Base-by-base conservation (phyloP, 306 rosid species). In the Styphnolobium japonicum region DNA sequence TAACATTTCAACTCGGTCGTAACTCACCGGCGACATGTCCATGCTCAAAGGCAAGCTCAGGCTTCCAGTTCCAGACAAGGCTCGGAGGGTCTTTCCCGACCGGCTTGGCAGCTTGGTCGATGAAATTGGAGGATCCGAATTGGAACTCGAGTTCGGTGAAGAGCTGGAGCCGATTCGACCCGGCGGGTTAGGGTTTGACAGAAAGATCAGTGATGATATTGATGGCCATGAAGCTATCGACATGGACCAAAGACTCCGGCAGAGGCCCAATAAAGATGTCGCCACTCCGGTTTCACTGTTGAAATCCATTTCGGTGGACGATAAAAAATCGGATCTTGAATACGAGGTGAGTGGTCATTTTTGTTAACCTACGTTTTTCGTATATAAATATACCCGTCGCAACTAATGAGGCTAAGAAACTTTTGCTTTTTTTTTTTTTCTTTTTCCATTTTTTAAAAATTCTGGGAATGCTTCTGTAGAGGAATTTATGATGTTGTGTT, bases 161-260 rank as follows among this genome's bases (percentile, higher is more conserved):
- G 96, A 90, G 97, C 94, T 90, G 21, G 96, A 88, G 82, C 85
- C 90, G 27, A 82, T 93, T 83, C 86, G 19, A 69, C 92, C 94
- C 3, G 84, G 88, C 10, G 88, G 68, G 37, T 70, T 75, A 29
- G 87, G 77, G 43, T 83, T 80, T 9, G 76, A 66, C 18, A 62
- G 80, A 63, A 88, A 75, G 65, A 46, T n/a, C 4, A 22, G 15
- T 36, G 27, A 51, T 0, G 75, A 39, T 5, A n/a, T n/a, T n/a
- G 45, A 3, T 6, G 77, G 65, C 0, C 82, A 65, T 10, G 67
- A 42, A 16, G 52, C 14, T 66, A 57, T 46, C 2, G 67, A 71
- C 3, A 37, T 66, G 18, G 85, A 78, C 19, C 60, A 9, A 3
- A 64, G 46, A 64, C 62, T 69, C 71, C 80, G 85, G 73, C 75